These are phyloP conservation scores for Gossypium stocksii DNA, from an alignment of 345 rosid genomes.

Conservation along the genomic window DNA sequence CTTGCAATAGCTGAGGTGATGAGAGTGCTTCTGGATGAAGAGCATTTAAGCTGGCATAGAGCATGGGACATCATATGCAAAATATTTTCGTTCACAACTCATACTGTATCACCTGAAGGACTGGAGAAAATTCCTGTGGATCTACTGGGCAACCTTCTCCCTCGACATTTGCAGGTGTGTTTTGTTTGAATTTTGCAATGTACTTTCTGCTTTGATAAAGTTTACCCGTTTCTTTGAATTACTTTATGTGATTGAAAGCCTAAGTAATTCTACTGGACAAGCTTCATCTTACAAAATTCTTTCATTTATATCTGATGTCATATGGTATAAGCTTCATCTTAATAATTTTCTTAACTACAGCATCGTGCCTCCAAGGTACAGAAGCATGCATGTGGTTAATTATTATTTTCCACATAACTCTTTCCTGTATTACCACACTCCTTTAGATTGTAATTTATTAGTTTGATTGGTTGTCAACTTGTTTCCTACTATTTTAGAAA, in stretches of 20 bases:
- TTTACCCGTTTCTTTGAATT: background rate
- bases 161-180: conserved; percentile 46
- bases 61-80: conserved; percentile 39
- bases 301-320: background rate
- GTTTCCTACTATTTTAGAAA: background rate
- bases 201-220: background rate
- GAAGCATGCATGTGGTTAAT: conserved; percentile 1
- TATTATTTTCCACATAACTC: background rate
- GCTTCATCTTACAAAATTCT: background rate
- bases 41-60: conserved; percentile 34
- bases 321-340: background rate
- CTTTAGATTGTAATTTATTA: background rate
- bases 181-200: background rate
- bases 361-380: background rate
- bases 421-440: background rate
- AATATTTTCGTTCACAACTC: conserved; percentile 43
- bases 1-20: conserved; percentile 40
- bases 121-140: conserved; percentile 48
- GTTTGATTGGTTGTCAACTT: no score
- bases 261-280: background rate
- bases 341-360: background rate
- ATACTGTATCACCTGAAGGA: conserved; percentile 36
- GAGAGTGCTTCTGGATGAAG: conserved; percentile 49
- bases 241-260: background rate
- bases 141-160: conserved; percentile 40